Conservation (phyloP, 1,139 yeast species). For the Magnusiomyces tetraspermus region DNA sequence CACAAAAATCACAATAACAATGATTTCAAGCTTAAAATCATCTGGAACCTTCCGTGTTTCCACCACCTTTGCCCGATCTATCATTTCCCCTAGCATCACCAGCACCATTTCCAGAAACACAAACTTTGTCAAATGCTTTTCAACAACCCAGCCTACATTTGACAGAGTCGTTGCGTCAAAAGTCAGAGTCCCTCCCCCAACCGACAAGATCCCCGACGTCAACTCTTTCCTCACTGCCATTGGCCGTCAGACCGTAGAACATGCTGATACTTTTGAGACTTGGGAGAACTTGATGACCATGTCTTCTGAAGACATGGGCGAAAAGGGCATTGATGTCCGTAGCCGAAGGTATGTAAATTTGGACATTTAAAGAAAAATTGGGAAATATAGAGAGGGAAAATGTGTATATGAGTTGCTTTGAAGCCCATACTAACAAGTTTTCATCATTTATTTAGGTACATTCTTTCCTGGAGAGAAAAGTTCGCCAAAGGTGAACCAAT, state of each 20-base stretch:
- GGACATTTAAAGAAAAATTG: neutral
- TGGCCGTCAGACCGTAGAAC: slow-evolving; percentile 66
- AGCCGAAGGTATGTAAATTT: slow-evolving; percentile 46
- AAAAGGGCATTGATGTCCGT: slow-evolving; percentile 68
- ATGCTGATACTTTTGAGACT: slow-evolving; percentile 59
- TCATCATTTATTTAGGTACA: slow-evolving; percentile 27
- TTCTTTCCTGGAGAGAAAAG: slow-evolving; percentile 38
- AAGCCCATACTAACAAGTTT: neutral
- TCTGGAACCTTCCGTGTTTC: too few relatives aligned
- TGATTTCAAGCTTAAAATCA: too few relatives aligned
- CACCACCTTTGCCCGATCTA: neutral
- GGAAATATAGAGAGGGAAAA: neutral
- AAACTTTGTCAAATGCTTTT: neutral
- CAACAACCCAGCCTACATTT: slow-evolving; percentile 5
- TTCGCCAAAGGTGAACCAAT: slow-evolving; percentile 47
- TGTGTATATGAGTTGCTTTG: too few relatives aligned
- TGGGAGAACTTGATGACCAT: slow-evolving; percentile 61
- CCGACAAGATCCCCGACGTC: slow-evolving; percentile 57
- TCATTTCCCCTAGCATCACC: neutral
- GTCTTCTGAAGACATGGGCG: slow-evolving; percentile 51
- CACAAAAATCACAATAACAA: too few relatives aligned
- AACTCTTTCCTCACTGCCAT: slow-evolving; percentile 59
- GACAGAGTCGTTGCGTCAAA: slow-evolving; percentile 5
- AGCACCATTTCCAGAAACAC: neutral
- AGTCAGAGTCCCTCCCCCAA: slow-evolving; percentile 37